Evolutionary conservation across 495 filamentous ascomycete species (phyloP).

Genomic region (Penicillium alfredii): DNA sequence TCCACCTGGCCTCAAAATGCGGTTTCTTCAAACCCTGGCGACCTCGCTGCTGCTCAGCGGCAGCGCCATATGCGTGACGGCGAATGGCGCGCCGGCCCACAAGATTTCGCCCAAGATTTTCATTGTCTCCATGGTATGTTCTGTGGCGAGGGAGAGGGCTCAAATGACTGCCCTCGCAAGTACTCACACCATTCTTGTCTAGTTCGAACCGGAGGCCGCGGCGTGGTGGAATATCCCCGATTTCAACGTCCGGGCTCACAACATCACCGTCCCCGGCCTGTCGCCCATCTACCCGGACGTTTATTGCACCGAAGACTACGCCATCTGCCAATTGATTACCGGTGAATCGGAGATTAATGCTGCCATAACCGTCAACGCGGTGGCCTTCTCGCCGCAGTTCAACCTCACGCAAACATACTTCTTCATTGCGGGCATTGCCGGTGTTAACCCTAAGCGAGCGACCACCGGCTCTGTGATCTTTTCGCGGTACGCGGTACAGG

Average conservation of each 20-base stretch:
- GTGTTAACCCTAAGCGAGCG: slow-evolving; percentile 60
- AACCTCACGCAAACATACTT: slow-evolving; percentile 65
- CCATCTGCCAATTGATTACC: slow-evolving; percentile 57
- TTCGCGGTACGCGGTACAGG: slow-evolving; percentile 62
- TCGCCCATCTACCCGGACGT: slow-evolving; percentile 59
- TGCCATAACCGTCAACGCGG: slow-evolving; percentile 52
- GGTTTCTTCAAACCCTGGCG: no score
- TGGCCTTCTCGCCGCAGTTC: slow-evolving; percentile 56
- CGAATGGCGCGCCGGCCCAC: slow-evolving; percentile 2
- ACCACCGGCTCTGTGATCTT: slow-evolving; percentile 61
- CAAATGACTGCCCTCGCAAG: no score
- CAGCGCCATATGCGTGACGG: slow-evolving; percentile 7
- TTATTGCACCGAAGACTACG: slow-evolving; percentile 53
- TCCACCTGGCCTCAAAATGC: no score
- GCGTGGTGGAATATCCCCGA: slow-evolving; percentile 60
- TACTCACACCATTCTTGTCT: slow-evolving; percentile 2
- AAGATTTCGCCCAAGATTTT: slow-evolving; percentile 60
- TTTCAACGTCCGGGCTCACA: slow-evolving; percentile 55
- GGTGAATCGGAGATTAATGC: slow-evolving; percentile 68
- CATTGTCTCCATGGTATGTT: slow-evolving; percentile 61
- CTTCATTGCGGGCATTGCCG: slow-evolving; percentile 65
- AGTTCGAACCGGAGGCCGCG: slow-evolving; percentile 64
- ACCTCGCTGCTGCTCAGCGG: slow-evolving; percentile 15
- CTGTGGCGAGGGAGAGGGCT: neutral
- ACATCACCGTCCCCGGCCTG: slow-evolving; percentile 61